Percentiles rank a stretch among this genome's conserved stretches.
Evolutionary conservation across 164 flowering plant genomes (phyloP).

Genomic region (Cinnamomum chago): DNA sequence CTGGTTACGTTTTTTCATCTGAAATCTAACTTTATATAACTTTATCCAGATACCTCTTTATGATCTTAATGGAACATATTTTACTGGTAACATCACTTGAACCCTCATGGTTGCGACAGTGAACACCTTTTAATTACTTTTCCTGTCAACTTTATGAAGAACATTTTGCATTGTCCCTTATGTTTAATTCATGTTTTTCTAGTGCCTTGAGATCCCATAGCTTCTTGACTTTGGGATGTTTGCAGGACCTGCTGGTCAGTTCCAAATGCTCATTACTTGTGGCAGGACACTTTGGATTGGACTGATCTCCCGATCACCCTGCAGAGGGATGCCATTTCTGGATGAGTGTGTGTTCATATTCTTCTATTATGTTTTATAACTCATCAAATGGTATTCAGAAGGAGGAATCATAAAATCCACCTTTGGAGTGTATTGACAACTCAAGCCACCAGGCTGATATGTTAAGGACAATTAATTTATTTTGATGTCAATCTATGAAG

Average conservation of each 20-base stretch:
- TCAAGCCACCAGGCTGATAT: not conserved
- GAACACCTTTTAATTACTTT: not conserved
- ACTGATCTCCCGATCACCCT: slow-evolving; percentile 68
- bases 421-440: not conserved
- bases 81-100: no score
- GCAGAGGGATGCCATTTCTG: slow-evolving; percentile 78
- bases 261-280: slow-evolving; percentile 85
- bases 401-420: not conserved
- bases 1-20: not conserved
- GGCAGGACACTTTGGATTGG: slow-evolving; percentile 84
- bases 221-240: no score
- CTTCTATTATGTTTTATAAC: not conserved
- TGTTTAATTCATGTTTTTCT: no score
- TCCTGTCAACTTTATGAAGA: no score
- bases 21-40: not conserved
- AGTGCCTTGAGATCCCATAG: no score
- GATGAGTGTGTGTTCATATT: slow-evolving; percentile 26
- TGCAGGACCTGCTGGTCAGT: slow-evolving; percentile 30
- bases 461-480: not conserved
- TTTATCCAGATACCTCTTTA: not conserved
- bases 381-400: not conserved
- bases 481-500: not conserved
- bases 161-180: no score
- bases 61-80: not conserved
- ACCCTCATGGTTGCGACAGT: no score